Conservation (phyloP, 2,329 filamentous ascomycete species). For the Neobulgaria alba region DNA sequence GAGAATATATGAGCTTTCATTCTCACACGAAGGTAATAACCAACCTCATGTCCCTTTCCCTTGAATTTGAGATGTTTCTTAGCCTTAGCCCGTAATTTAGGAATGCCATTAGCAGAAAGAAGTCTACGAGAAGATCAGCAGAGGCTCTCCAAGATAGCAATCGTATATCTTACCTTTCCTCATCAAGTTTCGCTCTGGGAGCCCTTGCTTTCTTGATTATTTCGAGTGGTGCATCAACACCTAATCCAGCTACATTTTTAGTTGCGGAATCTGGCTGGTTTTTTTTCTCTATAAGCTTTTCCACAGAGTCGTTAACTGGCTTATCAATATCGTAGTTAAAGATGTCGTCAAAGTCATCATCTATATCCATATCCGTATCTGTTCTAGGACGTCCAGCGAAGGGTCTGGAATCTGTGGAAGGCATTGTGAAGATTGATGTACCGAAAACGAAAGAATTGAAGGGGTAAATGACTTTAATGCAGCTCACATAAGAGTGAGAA, state of each 20-base stretch:
- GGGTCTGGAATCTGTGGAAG: constrained; percentile 16
- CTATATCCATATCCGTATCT: constrained; percentile 12
- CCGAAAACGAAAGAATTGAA: constrained; percentile 1
- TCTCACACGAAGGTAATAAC: not conserved
- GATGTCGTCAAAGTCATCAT: constrained; percentile 51
- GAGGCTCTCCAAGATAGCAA: not conserved
- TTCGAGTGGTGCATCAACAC: constrained; percentile 80
- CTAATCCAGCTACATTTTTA: constrained; percentile 50
- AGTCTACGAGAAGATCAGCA: constrained; percentile 43
- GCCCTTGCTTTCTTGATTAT: constrained; percentile 63
- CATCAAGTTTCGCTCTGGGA: constrained; percentile 80
- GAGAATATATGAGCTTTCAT: not conserved
- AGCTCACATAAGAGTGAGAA: no score
- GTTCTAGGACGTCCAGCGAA: not conserved
- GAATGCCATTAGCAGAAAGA: constrained; percentile 76
- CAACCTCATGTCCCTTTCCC: constrained; percentile 87
- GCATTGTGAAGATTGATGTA: constrained; percentile 6
- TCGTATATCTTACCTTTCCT: constrained; percentile 48
- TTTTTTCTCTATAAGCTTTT: constrained; percentile 12
- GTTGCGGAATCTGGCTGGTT: constrained; percentile 24
- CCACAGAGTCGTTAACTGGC: constrained; percentile 22
- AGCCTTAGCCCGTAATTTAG: constrained; percentile 65
- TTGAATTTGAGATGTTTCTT: constrained; percentile 67
- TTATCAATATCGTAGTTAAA: constrained; percentile 65
- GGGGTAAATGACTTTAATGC: not conserved